Conservation (phyloP, 2,329 filamentous ascomycete genomes). For the Myriosclerotinia scirpicola region DNA sequence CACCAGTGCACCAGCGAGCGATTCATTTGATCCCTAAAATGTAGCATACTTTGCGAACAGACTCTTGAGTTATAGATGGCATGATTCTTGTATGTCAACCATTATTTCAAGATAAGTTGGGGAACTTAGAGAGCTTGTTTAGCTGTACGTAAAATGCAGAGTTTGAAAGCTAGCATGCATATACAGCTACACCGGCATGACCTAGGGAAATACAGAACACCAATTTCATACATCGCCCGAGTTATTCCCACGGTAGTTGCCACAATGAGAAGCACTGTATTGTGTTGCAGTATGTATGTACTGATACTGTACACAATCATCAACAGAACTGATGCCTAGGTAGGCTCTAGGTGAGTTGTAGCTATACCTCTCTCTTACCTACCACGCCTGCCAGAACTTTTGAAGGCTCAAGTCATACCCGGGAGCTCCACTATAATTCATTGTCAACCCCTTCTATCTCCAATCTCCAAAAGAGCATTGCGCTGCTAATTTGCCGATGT, state of each 20-base stretch:
- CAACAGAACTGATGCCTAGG: background rate
- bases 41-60: constrained; percentile 29
- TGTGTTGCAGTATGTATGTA: background rate
- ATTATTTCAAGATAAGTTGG: constrained; percentile 9
- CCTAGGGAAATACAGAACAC: constrained; percentile 17
- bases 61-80: constrained; percentile 16
- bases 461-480: constrained; percentile 14
- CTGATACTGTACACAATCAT: background rate
- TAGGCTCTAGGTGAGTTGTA: background rate
- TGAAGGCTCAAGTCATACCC: constrained; percentile 6
- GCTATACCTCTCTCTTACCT: background rate
- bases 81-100: constrained; percentile 9
- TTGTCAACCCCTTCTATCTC: constrained; percentile 14
- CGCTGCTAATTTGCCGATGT: constrained; percentile 16
- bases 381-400: constrained; percentile 13
- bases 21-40: constrained; percentile 27
- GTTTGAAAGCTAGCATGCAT: constrained; percentile 17
- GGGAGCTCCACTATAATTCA: constrained; percentile 10
- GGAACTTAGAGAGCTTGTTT: background rate
- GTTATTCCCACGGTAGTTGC: constrained; percentile 21
- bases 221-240: constrained; percentile 17
- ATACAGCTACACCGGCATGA: constrained; percentile 15
- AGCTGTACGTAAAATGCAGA: background rate
- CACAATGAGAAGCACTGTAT: constrained; percentile 8
- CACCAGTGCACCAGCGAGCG: constrained; percentile 21